Evolutionary conservation across 139 green algal species (phyloP).

Genomic region (Chlamydomonas sphaeroides): DNA sequence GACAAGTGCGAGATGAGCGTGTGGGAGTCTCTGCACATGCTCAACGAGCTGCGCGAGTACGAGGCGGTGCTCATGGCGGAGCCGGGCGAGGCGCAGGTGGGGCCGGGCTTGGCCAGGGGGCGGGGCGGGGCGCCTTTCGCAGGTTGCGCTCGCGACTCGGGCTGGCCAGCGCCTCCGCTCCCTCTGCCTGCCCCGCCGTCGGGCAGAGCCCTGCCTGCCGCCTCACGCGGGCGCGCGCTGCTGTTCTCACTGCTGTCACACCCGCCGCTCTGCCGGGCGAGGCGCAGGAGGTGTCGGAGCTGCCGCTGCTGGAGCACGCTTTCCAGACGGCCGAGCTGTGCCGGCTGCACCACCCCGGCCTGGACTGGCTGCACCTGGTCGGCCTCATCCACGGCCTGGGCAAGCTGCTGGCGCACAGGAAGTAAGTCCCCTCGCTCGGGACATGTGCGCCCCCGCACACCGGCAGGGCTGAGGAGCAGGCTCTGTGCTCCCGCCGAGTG

Average conservation of each 20-base stretch:
- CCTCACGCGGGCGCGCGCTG: too few species aligned
- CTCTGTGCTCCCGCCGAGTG: background rate
- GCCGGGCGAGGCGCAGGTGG: conserved; percentile 15
- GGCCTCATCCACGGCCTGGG: conserved; percentile 86
- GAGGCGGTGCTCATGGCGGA: conserved; percentile 70
- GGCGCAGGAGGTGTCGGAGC: conserved; percentile 58
- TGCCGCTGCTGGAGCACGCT: conserved; percentile 81
- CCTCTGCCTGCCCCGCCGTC: too few species aligned
- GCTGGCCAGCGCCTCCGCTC: too few species aligned
- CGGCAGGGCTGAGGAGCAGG: background rate
- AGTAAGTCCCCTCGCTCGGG: conserved; percentile 41
- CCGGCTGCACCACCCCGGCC: conserved; percentile 72
- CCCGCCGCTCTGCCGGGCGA: background rate
- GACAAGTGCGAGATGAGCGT: conserved; percentile 70
- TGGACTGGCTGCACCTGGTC: conserved; percentile 86
- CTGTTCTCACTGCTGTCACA: too few species aligned
- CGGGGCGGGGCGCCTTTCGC: too few species aligned
- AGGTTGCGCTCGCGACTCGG: too few species aligned
- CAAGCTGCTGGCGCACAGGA: conserved; percentile 85
- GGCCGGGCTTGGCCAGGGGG: too few species aligned
- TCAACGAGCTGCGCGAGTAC: conserved; percentile 80
- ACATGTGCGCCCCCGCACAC: background rate
- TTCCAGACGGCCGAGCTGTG: conserved; percentile 84
- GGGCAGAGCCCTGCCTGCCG: too few species aligned
- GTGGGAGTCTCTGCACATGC: conserved; percentile 78